Conservation (phyloP, 2,329 filamentous ascomycete genomes). For the Cytospora leucostoma region DNA sequence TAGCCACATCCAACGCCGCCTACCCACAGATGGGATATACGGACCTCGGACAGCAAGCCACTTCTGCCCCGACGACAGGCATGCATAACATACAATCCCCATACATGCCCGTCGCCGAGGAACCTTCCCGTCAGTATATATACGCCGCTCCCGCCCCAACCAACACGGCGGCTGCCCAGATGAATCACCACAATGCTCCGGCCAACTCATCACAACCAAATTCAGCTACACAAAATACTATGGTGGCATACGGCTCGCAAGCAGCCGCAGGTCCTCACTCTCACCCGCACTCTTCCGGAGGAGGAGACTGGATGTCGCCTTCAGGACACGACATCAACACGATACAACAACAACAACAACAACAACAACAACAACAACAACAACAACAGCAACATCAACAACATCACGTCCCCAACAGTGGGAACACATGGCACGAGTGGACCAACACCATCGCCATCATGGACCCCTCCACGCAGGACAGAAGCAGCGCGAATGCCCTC, state of each 20-base stretch:
- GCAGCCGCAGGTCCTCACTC: conserved; percentile 31
- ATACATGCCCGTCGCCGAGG: conserved; percentile 21
- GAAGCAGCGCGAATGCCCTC: conserved; percentile 52
- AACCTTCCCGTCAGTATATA: conserved; percentile 17
- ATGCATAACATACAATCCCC: conserved; percentile 10
- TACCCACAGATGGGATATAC: conserved; percentile 23
- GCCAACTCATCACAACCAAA: conserved; percentile 27
- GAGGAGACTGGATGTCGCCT: conserved; percentile 7
- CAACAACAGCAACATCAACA: conserved; percentile 18
- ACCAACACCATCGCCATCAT: conserved; percentile 52
- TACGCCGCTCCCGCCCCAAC: conserved; percentile 23
- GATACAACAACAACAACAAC: conserved; percentile 9
- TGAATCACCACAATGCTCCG: conserved; percentile 27
- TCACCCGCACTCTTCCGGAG: conserved; percentile 27
- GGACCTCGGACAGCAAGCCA: conserved; percentile 9
- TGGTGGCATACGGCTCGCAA: conserved; percentile 45
- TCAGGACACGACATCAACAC: conserved; percentile 23
- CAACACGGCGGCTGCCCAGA: conserved; percentile 25
- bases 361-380: conserved; percentile 24
- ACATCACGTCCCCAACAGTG: conserved; percentile 30
- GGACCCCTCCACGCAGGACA: conserved; percentile 45
- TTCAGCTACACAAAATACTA: conserved; percentile 36
- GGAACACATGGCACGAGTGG: conserved; percentile 58
- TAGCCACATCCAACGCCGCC: conserved; percentile 12
- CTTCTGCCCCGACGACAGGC: conserved; percentile 12